phyloP scores from a whole-genome alignment of 306 rosid species.

The Luffa aegyptiaca region DNA sequence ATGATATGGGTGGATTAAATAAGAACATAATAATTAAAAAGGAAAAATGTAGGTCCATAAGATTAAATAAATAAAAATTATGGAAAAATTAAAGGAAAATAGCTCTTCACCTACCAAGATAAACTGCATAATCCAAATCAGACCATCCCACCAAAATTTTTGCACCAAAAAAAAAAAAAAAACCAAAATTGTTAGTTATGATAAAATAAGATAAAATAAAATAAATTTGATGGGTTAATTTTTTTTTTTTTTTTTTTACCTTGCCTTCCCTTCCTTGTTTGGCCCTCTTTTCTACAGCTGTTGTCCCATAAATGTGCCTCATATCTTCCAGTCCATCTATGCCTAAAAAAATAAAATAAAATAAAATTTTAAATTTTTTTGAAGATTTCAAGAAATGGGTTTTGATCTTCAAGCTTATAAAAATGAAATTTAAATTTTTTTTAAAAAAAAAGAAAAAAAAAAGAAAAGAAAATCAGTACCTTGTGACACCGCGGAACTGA shows the following conservation, averaged over 20 bases:
- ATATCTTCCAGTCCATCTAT: slow-evolving; percentile 99
- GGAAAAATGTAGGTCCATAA: slow-evolving; percentile 15
- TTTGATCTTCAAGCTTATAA: neutral
- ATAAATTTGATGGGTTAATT: neutral
- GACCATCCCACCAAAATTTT: slow-evolving; percentile 9
- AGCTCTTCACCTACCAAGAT: slow-evolving; percentile 72
- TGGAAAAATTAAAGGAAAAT: slow-evolving; percentile 17
- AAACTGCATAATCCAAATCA: slow-evolving; percentile 42
- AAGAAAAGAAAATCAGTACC: slow-evolving; percentile 21
- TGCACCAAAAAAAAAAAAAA: neutral
- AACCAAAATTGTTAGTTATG: neutral
- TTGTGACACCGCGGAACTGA: slow-evolving; percentile 93
- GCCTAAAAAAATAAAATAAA: slow-evolving; percentile 26
- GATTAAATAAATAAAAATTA: slow-evolving; percentile 6
- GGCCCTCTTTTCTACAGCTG: slow-evolving; percentile 98
- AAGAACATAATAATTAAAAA: slow-evolving; percentile 1
- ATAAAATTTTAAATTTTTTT: neutral
- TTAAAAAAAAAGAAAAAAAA: neutral
- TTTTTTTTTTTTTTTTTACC: slow-evolving; percentile 28
- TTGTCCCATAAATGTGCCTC: slow-evolving; percentile 99
- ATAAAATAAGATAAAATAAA: too few species aligned
- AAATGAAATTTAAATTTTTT: neutral
- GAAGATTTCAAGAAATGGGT: neutral
- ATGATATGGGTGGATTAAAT: neutral
- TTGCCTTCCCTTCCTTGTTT: slow-evolving; percentile 99